Base-by-base conservation (phyloP, 2,329 filamentous ascomycete species). In the Epichloe typhina region DNA sequence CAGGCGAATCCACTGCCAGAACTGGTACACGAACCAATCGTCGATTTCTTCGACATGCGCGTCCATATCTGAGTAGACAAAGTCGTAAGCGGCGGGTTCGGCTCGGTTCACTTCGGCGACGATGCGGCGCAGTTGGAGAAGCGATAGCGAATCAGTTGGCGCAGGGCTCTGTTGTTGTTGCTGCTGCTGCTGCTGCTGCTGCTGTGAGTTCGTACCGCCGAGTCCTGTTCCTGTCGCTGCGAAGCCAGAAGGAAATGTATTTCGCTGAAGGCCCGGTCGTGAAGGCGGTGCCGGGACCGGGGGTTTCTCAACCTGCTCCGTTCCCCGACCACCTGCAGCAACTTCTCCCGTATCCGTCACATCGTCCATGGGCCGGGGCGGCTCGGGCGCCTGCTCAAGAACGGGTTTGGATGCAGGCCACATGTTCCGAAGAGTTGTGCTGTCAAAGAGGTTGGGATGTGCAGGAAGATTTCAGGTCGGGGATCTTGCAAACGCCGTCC, bases 1-100 rank as follows among this genome's bases (percentile, higher is more conserved):
- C 46, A 96, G 73, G 60, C 90, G 83, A 45, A 84, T 77, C 69
- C 87, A 86, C 64, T 97, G 90, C 67, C 86, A 86, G 55, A 88
- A 83, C 59, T 86, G 85, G 68, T 97, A 96, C 49, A 84, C 82
- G 67, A 98, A 98, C 93, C 93, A 98, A 69, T 98, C 93, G 64
- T 97, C 88, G 46, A 98, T 75, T 71, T 98, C 93, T 56, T 93
- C 88, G 17, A 86, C 81, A 59, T 95, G 84, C 0, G 80, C 72
- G 21, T 83, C 82, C 51, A 78, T 77, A 65, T 91, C 86, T 26
- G 77, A 72, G 69, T 91, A 91, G 55, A 79, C 79, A 64, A 95
- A 98, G 54, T 93, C 89, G 72, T 98, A 98, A 11, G 82, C 80
- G 42, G 77, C 73, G 47, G 84, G 78, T 57, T 89, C 85, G 48